Evolutionary conservation across 768 basidiomycete genomes (phyloP).

Genomic region (Multifurca ochricompacta): DNA sequence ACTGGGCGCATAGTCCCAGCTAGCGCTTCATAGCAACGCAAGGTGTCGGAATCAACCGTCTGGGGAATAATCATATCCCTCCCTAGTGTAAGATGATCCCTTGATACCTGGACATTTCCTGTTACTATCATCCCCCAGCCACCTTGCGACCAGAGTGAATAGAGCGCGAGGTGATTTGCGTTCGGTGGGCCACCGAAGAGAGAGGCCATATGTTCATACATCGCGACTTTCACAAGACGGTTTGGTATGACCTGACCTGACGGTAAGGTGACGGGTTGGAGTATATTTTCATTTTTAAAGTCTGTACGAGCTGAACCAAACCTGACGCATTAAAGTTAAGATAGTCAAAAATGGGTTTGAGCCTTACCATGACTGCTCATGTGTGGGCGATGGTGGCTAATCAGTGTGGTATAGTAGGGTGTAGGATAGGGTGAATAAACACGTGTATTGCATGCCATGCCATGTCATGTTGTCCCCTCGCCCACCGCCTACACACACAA

Average conservation of each 20-base stretch:
- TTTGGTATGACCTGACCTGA: slow-evolving; percentile 16
- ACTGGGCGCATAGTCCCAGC: slow-evolving; percentile 43
- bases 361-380: slow-evolving; percentile 8
- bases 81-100: slow-evolving; percentile 58
- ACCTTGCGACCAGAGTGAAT: slow-evolving; percentile 64
- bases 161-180: slow-evolving; percentile 51
- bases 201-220: slow-evolving; percentile 77
- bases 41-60: slow-evolving; percentile 32
- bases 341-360: neutral
- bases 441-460: too few species aligned
- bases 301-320: neutral
- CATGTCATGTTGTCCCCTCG: too few species aligned
- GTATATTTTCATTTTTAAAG: neutral
- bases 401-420: too few species aligned
- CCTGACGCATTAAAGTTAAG: neutral
- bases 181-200: slow-evolving; percentile 70
- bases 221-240: slow-evolving; percentile 53
- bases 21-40: slow-evolving; percentile 45
- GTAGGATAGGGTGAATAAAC: too few species aligned
- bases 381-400: neutral
- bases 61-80: slow-evolving; percentile 60
- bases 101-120: slow-evolving; percentile 71
- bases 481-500: too few species aligned
- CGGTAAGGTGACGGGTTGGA: slow-evolving; percentile 13
- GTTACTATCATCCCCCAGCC: slow-evolving; percentile 87